Base-by-base conservation (phyloP, 2,329 filamentous ascomycete species). In the Didymella sp. region DNA sequence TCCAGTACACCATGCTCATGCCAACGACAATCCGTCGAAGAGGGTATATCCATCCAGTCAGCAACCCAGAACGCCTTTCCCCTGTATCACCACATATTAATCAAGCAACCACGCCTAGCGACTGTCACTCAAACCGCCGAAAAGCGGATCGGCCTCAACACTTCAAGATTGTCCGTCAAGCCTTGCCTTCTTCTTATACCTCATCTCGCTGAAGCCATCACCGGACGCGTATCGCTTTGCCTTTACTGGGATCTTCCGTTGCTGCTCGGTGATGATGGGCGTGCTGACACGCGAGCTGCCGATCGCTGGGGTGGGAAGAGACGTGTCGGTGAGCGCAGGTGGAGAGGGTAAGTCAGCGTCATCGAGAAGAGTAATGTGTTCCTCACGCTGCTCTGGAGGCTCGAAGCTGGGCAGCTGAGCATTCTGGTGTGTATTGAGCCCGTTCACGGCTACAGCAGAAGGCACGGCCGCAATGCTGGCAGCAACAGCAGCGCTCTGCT, bases 261-360 rank as follows among this genome's bases (percentile, higher is more conserved):
- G 22, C 6, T 25, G 40, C 11, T 50, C 37, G 37, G 60, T 59
- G 2, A 43, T 28, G 19, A 25, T 61, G 0, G 71, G 71, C 1
- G 71, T 73, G 38, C 59, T 59, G 25, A 69, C 52, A 7, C 70
- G 59, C 15, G 70, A 70, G 6, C 55, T 62, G 12, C 31, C 59
- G 4, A 64, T 50, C 4, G 61, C 69, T 3, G 69, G 68, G 1
- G 70, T 71, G 1, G 63, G 52, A 3, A 70, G 53, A 6, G 64
- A 69, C 2, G 67, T 68, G 33, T 73, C 66, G 1, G 69, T 73
- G 9, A 73, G 54, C 1, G 67, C 53, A 41, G 70, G 69, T 13
- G 67, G 66, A 2, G 69, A 73, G 3, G 43, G 30, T 15, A 51
- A 12, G 8, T 61, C 64, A 3, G 63, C 38, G 6, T 68, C 64